Percentiles rank a stretch among this genome's conserved stretches.
These are phyloP conservation scores for Diplogelasinospora grovesii DNA, from an alignment of 495 filamentous ascomycete genomes.

Conservation along the genomic window DNA sequence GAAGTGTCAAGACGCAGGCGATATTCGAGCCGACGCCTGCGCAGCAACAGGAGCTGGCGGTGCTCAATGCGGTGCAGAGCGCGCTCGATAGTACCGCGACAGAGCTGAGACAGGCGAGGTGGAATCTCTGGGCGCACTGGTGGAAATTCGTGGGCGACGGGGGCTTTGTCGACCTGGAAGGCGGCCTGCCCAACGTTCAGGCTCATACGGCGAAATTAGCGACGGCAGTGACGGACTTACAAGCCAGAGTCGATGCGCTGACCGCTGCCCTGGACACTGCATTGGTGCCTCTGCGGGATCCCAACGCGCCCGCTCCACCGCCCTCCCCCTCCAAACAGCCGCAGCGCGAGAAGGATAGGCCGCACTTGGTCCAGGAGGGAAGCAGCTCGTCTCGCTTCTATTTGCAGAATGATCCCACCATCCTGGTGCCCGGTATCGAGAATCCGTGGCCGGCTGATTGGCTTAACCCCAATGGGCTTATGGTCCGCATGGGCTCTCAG, in stretches of 20 bases:
- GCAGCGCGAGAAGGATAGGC: too few species aligned
- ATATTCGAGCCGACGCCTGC: too few species aligned
- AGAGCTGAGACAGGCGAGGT: constrained; percentile 13
- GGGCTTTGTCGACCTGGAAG: constrained; percentile 4
- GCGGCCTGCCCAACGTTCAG: background rate
- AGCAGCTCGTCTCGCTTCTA: background rate
- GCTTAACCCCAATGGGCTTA: background rate
- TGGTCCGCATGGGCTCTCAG: constrained; percentile 4
- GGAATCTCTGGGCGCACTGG: constrained; percentile 36
- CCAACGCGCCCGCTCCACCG: constrained; percentile 2
- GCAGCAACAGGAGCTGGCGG: too few species aligned
- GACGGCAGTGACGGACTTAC: background rate
- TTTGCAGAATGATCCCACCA: constrained; percentile 2
- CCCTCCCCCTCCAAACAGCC: too few species aligned
- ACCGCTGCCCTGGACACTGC: background rate
- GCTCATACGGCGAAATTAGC: background rate
- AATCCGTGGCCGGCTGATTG: constrained; percentile 1
- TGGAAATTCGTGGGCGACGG: constrained; percentile 23
- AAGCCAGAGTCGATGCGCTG: constrained; percentile 3
- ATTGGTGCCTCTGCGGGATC: background rate
- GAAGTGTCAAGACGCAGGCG: too few species aligned
- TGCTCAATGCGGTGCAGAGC: constrained; percentile 20
- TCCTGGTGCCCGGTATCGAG: constrained; percentile 5
- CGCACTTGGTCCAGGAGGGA: too few species aligned
- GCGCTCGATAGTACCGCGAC: constrained; percentile 13